Evolutionary conservation across 2,329 filamentous ascomycete genomes (phyloP), one percentile per base, ranked within the genome.

Genomic region (Beauveria brongniartii): DNA sequence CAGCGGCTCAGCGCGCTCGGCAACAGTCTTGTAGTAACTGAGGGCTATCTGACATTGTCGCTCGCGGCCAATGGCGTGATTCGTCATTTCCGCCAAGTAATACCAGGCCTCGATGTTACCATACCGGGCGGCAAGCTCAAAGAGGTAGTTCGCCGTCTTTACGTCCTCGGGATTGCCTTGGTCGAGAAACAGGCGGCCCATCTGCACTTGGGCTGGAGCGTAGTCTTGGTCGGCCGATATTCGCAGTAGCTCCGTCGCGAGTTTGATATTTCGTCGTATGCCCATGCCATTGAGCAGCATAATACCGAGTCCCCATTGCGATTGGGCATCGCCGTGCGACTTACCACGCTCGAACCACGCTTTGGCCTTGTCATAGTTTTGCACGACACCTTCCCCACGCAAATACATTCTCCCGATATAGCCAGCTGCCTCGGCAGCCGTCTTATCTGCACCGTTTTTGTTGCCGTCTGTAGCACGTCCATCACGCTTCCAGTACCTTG

Each of bases 341-440:
- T 91, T 78, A 41, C 92, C 92, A 7, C 90, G 87, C 59, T 87
- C 87, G 71, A 96, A 94, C 92, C 92, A 97, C 41, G 83, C 83
- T 66, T 82, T 82, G 3, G 92, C 92, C 62, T 87, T 85, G 30
- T 85, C 82, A 65, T 87, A 93, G 73, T 88, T 91, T 71, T 93
- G 91, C 50, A 86, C 80, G 64, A 91, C 85, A 16, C 91, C 91
- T 70, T 97, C 92, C 9, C 92, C 92, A 8, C 92, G 87, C 63
- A 97, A 76, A 70, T 91, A 93, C 88, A 97, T 96, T 56, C 91
- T 82, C 1, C 92, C 92, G 24, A 97, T 83, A 70, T 89, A 94
- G 3, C 91, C 92, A 5, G 92, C 92, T 0, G 92, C 89, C 72
- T 92, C 95, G 1, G 86, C 83, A 0, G 91, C 92, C 30, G 88